Percentiles rank a stretch among this genome's conserved stretches.
phyloP scores from a whole-genome alignment of 2,329 filamentous ascomycete genomes.

The Diaporthe citriasiana region DNA sequence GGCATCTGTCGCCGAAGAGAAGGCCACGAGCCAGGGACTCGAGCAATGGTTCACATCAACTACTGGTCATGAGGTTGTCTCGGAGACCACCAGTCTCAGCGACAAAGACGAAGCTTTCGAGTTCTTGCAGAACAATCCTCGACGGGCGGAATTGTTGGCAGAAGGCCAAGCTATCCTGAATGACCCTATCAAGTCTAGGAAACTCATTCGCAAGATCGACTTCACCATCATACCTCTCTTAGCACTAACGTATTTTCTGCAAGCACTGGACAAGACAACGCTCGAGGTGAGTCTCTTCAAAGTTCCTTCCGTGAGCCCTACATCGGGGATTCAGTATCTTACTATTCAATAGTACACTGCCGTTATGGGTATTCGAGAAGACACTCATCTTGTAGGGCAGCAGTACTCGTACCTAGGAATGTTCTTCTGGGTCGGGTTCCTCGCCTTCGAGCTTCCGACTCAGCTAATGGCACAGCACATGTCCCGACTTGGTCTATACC shows the following conservation, averaged over 20 bases:
- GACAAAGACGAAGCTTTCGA: constrained; percentile 24
- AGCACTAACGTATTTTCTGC: constrained; percentile 7
- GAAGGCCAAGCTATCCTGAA: constrained; percentile 10
- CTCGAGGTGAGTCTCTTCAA: background rate
- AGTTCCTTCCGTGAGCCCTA: no score
- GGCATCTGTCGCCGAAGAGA: background rate
- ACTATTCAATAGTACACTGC: constrained; percentile 43
- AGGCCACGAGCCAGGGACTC: background rate
- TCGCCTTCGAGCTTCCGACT: constrained; percentile 57
- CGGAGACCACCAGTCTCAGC: background rate
- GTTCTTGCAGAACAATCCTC: constrained; percentile 5
- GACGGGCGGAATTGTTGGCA: background rate
- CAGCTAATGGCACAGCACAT: constrained; percentile 53
- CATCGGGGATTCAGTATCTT: background rate
- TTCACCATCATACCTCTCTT: constrained; percentile 5
- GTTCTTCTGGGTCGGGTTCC: constrained; percentile 58
- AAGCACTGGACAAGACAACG: constrained; percentile 14
- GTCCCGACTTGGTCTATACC: constrained; percentile 55
- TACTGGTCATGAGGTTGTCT: background rate
- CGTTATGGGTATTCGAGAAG: constrained; percentile 48
- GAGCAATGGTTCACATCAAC: constrained; percentile 2
- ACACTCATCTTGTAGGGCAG: constrained; percentile 53
- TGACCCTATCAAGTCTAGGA: background rate
- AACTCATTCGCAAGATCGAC: constrained; percentile 12
- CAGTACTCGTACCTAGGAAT: constrained; percentile 55